These are phyloP conservation scores for Rhipidocladum racemiflorum DNA, from an alignment of 176 grass and related monocot species.

Conservation along the genomic window DNA sequence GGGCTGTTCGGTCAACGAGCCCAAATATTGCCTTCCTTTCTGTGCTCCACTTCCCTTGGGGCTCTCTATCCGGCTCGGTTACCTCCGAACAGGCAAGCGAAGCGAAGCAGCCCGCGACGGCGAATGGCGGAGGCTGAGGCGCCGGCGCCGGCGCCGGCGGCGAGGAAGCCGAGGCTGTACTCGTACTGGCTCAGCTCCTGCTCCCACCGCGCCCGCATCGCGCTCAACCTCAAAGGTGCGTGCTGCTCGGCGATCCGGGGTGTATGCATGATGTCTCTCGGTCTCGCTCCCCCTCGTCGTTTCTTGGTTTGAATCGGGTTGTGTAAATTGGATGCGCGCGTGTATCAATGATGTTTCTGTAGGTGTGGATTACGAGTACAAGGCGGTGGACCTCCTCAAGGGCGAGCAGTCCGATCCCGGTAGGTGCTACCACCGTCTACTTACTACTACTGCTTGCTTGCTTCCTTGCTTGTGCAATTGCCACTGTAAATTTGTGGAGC, in stretches of 20 bases:
- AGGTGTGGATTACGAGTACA: slow-evolving; percentile 53
- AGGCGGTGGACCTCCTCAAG: slow-evolving; percentile 45
- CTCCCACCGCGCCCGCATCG: slow-evolving; percentile 61
- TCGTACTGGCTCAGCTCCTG: slow-evolving; percentile 63
- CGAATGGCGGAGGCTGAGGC: slow-evolving; percentile 20
- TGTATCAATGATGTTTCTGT: background rate
- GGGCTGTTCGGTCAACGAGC: background rate
- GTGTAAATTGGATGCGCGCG: background rate
- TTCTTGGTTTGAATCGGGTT: background rate
- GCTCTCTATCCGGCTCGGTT: too few relatives aligned
- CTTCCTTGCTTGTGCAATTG: background rate
- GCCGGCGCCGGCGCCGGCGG: background rate
- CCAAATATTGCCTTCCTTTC: background rate
- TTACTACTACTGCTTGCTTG: background rate
- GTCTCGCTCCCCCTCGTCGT: background rate
- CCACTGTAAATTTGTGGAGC: background rate
- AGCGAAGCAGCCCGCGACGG: background rate
- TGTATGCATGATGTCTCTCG: background rate
- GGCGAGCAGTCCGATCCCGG: slow-evolving; percentile 59
- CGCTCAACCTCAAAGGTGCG: slow-evolving; percentile 69
- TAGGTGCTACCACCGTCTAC: background rate
- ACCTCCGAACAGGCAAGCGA: background rate
- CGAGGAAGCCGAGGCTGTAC: slow-evolving; percentile 33
- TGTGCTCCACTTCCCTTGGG: slow-evolving; percentile 20
- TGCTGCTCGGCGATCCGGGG: background rate